Conservation (phyloP, 768 basidiomycete species). For the Sporobolomyces pararoseus region DNA sequence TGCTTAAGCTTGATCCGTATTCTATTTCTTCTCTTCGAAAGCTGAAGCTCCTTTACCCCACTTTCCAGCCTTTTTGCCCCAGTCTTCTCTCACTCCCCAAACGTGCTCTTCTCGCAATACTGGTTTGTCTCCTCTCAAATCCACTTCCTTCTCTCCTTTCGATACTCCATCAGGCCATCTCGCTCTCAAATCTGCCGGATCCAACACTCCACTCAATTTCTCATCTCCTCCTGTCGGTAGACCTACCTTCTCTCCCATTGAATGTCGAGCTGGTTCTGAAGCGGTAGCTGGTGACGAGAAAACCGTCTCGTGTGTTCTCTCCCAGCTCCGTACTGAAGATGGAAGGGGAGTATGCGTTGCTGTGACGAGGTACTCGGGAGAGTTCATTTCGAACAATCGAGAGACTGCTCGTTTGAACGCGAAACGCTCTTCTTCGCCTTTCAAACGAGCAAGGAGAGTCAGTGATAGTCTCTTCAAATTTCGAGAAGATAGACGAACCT, state of each 20-base stretch:
- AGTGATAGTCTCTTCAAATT: neutral
- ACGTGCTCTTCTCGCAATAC: conserved; percentile 30
- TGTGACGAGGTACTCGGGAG: conserved; percentile 42
- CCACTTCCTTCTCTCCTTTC: conserved; percentile 13
- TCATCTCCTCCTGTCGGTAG: conserved; percentile 4
- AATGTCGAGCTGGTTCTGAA: neutral
- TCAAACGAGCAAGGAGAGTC: neutral
- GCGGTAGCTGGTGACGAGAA: neutral
- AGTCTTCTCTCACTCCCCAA: conserved; percentile 38
- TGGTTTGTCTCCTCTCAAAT: conserved; percentile 19
- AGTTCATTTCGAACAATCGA: conserved; percentile 59
- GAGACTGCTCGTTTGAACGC: conserved; percentile 64
- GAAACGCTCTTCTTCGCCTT: conserved; percentile 60
- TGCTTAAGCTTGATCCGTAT: too few species aligned
- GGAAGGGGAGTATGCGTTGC: conserved; percentile 40
- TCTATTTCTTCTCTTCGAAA: conserved; percentile 7
- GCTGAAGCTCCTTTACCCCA: conserved; percentile 39
- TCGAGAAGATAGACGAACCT: conserved; percentile 44
- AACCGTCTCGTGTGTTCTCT: conserved; percentile 2
- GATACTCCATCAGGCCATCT: conserved; percentile 27
- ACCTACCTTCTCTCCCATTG: conserved; percentile 14
- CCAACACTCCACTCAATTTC: conserved; percentile 31
- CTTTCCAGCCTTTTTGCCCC: conserved; percentile 30
- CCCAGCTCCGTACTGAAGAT: conserved; percentile 40
- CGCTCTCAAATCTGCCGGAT: conserved; percentile 15